Conservation (phyloP, 768 basidiomycete species). For the Xerocomellus intermedius region DNA sequence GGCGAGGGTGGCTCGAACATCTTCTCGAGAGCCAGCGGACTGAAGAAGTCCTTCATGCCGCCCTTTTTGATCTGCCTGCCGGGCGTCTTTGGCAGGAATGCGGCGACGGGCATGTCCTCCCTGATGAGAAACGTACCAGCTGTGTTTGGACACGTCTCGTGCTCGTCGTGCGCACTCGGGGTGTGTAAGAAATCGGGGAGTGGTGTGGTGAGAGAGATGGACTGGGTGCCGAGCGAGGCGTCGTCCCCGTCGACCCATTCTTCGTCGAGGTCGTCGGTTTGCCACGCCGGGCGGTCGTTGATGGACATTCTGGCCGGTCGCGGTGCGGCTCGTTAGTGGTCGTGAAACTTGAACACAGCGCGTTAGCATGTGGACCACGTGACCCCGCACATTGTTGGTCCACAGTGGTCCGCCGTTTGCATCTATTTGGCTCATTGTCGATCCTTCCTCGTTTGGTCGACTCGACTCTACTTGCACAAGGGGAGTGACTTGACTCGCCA, state of each 20-base stretch:
- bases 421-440: constrained; percentile 15
- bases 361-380: constrained; percentile 22
- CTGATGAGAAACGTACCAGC: constrained; percentile 77
- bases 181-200: constrained; percentile 51
- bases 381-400: constrained; percentile 24
- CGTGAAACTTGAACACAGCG: constrained; percentile 10
- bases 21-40: constrained; percentile 78
- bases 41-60: constrained; percentile 82
- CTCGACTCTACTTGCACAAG: too few relatives aligned
- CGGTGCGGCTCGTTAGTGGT: background rate
- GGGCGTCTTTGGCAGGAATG: constrained; percentile 65
- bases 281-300: constrained; percentile 63
- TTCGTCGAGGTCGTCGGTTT: constrained; percentile 86
- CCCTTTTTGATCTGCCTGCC: constrained; percentile 53
- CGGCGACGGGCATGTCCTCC: constrained; percentile 57
- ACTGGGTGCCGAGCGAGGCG: constrained; percentile 44
- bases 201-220: constrained; percentile 58
- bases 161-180: constrained; percentile 35
- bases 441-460: constrained; percentile 12
- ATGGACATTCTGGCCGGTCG: constrained; percentile 3
- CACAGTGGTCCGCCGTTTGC: constrained; percentile 18
- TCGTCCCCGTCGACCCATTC: constrained; percentile 78
- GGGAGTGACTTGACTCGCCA: too few relatives aligned
- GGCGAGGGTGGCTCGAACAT: constrained; percentile 96
- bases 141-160: constrained; percentile 29